Percentiles rank a stretch among this genome's conserved stretches.
phyloP scores from a whole-genome alignment of 768 basidiomycete species.

The Boletus reticulatus region DNA sequence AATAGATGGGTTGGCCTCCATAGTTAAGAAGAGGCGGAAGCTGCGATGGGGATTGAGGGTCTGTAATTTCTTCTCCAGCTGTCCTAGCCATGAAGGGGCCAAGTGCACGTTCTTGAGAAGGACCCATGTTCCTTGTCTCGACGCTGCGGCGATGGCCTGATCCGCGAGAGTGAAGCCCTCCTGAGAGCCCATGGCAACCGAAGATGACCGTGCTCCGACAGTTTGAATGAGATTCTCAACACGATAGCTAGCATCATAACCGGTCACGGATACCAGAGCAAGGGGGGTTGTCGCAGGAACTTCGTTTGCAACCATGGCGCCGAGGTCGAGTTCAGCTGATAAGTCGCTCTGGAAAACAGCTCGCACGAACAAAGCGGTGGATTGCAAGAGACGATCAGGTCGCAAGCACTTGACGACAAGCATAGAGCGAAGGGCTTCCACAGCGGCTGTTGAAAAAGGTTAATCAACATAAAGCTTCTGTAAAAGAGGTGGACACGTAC shows the following conservation, averaged over 20 bases:
- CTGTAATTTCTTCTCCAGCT: conserved; percentile 94
- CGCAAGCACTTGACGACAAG: conserved; percentile 88
- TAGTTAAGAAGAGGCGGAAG: conserved; percentile 97
- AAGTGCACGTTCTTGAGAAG: conserved; percentile 97
- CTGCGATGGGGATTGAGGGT: conserved; percentile 84
- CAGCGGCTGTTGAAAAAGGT: conserved; percentile 47
- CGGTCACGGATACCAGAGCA: conserved; percentile 89
- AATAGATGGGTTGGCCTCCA: conserved; percentile 94
- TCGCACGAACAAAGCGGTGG: conserved; percentile 72
- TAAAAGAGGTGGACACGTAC: conserved; percentile 45
- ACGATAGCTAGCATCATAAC: conserved; percentile 97
- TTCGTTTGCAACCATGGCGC: conserved; percentile 75
- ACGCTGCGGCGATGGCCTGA: conserved; percentile 90
- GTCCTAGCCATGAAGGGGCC: conserved; percentile 92
- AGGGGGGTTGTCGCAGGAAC: conserved; percentile 79
- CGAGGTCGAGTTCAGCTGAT: conserved; percentile 76
- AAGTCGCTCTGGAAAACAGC: conserved; percentile 80
- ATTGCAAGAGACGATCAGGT: conserved; percentile 87
- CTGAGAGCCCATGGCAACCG: conserved; percentile 97
- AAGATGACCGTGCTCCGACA: conserved; percentile 72
- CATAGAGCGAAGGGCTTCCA: conserved; percentile 72
- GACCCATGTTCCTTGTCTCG: conserved; percentile 94
- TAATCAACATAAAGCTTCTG: conserved; percentile 3
- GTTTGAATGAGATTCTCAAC: conserved; percentile 86
- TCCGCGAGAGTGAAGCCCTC: conserved; percentile 97